Evolutionary conservation across 1,284 basidiomycete species (phyloP), one percentile per base, ranked within the genome.

Genomic region (Ceratobasidium sp.): DNA sequence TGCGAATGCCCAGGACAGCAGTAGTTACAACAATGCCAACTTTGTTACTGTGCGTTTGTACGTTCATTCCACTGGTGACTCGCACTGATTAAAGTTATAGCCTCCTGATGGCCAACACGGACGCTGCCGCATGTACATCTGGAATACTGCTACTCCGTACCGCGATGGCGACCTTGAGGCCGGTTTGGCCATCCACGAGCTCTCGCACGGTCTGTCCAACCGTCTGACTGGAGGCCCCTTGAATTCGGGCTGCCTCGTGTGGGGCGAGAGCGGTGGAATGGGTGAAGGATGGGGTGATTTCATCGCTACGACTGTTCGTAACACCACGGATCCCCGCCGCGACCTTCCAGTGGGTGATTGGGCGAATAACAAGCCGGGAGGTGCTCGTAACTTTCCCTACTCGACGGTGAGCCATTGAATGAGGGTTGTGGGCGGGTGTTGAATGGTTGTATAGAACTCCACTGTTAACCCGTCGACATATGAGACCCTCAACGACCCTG

Each of bases 191-290:
- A 95, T 97, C 78, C 95, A 97, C 84, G 95, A 96, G 85, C 85
- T 94, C 81, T 87, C 89, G 75, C 97, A 99, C 83, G 97, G 97
- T 81, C 85, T 99, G 69, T 95, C 94, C 80, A 99, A 95, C 3
- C 93, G 97, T 82, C 85, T 98, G 77, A 98, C 97, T 19, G 97
- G 97, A 84, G 97, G 97, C 2, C 96, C 97, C 0, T 88, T 90
- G 79, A 96, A 98, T 86, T 96, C 94, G 61, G 94, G 94, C 8
- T 97, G 96, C 84, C 90, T 98, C 78, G 96, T 95, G 17, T 98
- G 94, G 92, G 96, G 96, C 71, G 96, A 99, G 86, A 90, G 92
- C 22, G 97, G 97, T 56, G 97, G 97, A 59, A 98, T 98, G 96
- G 97, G 95, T 81, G 95, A 97, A 85, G 96, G 94, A 19, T 95